Evolutionary conservation across 2,329 filamentous ascomycete genomes (phyloP).

Genomic region (Verticillium albo-atrum): DNA sequence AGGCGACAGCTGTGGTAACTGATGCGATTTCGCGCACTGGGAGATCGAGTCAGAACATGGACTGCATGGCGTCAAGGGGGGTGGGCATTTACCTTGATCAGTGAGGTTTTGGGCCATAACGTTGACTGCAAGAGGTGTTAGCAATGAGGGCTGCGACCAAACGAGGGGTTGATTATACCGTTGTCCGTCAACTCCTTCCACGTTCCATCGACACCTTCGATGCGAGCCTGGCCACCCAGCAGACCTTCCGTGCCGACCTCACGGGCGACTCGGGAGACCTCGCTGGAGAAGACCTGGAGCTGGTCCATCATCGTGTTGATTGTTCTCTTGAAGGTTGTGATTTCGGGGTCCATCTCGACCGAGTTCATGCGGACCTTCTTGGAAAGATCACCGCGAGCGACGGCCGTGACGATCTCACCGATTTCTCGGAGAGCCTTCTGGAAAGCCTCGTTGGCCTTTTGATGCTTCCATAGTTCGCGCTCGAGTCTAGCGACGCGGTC

Average conservation of each 20-base stretch:
- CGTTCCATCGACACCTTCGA: conserved; percentile 90
- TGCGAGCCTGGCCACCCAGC: conserved; percentile 87
- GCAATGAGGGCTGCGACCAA: neutral
- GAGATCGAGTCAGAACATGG: neutral
- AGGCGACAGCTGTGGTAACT: conserved; percentile 77
- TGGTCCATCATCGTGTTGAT: conserved; percentile 99
- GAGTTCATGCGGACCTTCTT: conserved; percentile 96
- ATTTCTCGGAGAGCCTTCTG: conserved; percentile 93
- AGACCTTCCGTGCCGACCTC: conserved; percentile 96
- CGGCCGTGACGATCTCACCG: conserved; percentile 93
- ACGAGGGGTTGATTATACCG: conserved; percentile 35
- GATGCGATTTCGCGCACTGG: conserved; percentile 77
- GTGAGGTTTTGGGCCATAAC: conserved; percentile 81
- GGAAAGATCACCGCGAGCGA: conserved; percentile 90
- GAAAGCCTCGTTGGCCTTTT: conserved; percentile 97
- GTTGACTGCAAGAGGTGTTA: conserved; percentile 53
- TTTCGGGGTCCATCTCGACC: conserved; percentile 96
- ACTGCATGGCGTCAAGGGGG: neutral
- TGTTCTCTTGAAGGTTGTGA: conserved; percentile 94
- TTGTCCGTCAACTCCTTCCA: conserved; percentile 97
- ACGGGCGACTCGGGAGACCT: conserved; percentile 89
- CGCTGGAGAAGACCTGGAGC: conserved; percentile 91
- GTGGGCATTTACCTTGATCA: conserved; percentile 56
- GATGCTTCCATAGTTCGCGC: conserved; percentile 91
- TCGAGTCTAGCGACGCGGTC: conserved; percentile 86